These are phyloP conservation scores for Neonectria magnoliae DNA, from an alignment of 2,329 filamentous ascomycete species.

Conservation along the genomic window DNA sequence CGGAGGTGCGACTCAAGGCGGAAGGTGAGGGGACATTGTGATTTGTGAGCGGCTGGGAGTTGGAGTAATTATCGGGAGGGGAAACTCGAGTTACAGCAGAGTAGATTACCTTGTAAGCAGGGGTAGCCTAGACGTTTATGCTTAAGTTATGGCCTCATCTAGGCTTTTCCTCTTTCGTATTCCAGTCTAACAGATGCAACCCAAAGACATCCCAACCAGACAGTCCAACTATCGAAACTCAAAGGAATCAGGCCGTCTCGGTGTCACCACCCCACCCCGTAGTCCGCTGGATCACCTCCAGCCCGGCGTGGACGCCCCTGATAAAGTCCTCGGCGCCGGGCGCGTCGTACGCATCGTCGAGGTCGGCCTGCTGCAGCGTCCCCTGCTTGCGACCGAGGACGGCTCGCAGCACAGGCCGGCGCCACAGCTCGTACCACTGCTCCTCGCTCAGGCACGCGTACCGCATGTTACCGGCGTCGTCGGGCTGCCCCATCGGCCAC, in stretches of 20 bases:
- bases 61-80: not conserved
- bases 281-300: conserved; percentile 62
- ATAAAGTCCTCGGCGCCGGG: conserved; percentile 54
- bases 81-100: not conserved
- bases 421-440: conserved; percentile 73
- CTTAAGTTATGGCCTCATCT: too few species aligned
- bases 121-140: too few species aligned
- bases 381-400: conserved; percentile 67
- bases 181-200: too few species aligned
- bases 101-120: too few species aligned
- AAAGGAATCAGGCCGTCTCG: conserved; percentile 5
- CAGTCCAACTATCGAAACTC: too few species aligned
- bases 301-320: conserved; percentile 58
- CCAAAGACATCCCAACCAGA: too few species aligned
- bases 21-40: not conserved
- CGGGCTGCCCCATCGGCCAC: conserved; percentile 57
- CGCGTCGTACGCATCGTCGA: conserved; percentile 52
- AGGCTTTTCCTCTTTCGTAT: too few species aligned
- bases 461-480: conserved; percentile 49
- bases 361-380: conserved; percentile 66
- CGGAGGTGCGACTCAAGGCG: not conserved
- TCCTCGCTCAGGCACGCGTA: conserved; percentile 67
- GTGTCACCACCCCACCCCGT: conserved; percentile 60
- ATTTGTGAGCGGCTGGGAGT: not conserved
- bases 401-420: conserved; percentile 66